Evolutionary conservation across 176 grass and related monocot species (phyloP).

Genomic region (Sorghum bicolor): Sorghum_bicolor_NCBIv3 NC_012877.2:59931001-59931500

Average conservation of each 20-base stretch:
- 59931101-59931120: constrained; percentile 64
- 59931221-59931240: constrained; percentile 33
- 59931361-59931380: not conserved
- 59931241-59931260: constrained; percentile 40
- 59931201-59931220: not conserved
- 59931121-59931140: constrained; percentile 68
- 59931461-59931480: not conserved
- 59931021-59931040: constrained; percentile 38
- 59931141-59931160: constrained; percentile 26
- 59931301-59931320: constrained; percentile 21
- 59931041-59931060: constrained; percentile 84
- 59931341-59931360: constrained; percentile 11
- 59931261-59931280: constrained; percentile 37
- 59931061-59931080: constrained; percentile 74
- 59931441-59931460: not conserved
- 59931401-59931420: not conserved
- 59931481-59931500: not conserved
- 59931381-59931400: not conserved
- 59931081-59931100: constrained; percentile 66
- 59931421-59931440: not conserved
- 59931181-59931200: constrained; percentile 9
- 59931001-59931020: not conserved
- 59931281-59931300: constrained; percentile 40
- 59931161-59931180: not conserved
- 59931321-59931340: constrained; percentile 1